Percentiles rank a stretch among this genome's conserved stretches.
Evolutionary conservation across 2,329 filamentous ascomycete species (phyloP).

Genomic region (Immersiporthe knoxdaviesiana): DNA sequence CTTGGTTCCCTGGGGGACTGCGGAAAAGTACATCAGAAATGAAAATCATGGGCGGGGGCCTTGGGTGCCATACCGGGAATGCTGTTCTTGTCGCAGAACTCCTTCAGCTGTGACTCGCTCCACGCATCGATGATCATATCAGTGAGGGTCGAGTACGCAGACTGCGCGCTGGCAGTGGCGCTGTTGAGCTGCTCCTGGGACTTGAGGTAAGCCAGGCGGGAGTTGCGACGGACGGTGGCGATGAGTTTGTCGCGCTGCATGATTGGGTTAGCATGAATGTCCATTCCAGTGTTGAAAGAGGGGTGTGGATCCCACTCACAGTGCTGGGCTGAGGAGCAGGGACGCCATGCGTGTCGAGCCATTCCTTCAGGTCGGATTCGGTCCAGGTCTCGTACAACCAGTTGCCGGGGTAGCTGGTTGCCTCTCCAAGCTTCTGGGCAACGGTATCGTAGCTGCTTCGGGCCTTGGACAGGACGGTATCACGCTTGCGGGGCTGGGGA

Average conservation of each 20-base stretch:
- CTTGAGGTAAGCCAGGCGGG: slow-evolving; percentile 75
- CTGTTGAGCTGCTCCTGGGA: slow-evolving; percentile 63
- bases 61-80: slow-evolving; percentile 52
- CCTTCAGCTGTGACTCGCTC: slow-evolving; percentile 87
- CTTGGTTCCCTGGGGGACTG: slow-evolving; percentile 89
- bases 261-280: slow-evolving; percentile 30
- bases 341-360: slow-evolving; percentile 87
- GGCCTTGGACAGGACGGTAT: slow-evolving; percentile 75
- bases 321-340: slow-evolving; percentile 81
- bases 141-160: slow-evolving; percentile 74
- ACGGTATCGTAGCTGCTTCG: slow-evolving; percentile 80
- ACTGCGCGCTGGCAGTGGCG: slow-evolving; percentile 66
- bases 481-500: slow-evolving; percentile 84
- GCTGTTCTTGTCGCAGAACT: slow-evolving; percentile 88
- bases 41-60: background rate
- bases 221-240: slow-evolving; percentile 87
- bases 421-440: slow-evolving; percentile 76
- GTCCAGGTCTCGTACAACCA: slow-evolving; percentile 90
- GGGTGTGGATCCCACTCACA: slow-evolving; percentile 37
- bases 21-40: slow-evolving; percentile 34
- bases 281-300: too few species aligned
- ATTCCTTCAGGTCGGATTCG: slow-evolving; percentile 90
- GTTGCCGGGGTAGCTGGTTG: slow-evolving; percentile 84
- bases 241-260: slow-evolving; percentile 79
- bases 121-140: slow-evolving; percentile 87